A percentile compares a stretch with the other conserved stretches of the same genome.
These are phyloP conservation scores for Schizochytrium sp. DNA, from an alignment of 108 stramenopile genomes.

Conservation along the genomic window DNA sequence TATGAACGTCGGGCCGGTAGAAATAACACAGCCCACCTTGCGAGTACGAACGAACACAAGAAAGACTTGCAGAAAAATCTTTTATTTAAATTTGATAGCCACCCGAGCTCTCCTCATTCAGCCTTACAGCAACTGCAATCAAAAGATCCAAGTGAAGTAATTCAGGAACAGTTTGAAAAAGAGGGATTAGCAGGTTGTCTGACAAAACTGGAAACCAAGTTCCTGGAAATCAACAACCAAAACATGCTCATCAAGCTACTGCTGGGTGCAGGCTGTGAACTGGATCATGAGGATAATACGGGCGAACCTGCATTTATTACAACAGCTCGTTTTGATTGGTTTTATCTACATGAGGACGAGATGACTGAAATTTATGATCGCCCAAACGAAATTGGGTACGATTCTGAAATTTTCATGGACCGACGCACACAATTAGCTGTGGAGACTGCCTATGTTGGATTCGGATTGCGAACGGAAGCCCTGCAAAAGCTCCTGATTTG, in stretches of 20 bases:
- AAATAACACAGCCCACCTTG: no score
- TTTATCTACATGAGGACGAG: slow-evolving; percentile 42
- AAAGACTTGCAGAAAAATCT: no score
- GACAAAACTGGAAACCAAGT: slow-evolving; percentile 37
- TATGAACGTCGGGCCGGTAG: no score
- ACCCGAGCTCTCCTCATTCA: neutral
- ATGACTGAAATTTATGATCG: slow-evolving; percentile 58
- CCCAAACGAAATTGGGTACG: slow-evolving; percentile 54
- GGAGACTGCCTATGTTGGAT: slow-evolving; percentile 1
- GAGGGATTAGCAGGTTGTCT: neutral
- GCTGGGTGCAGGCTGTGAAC: slow-evolving; percentile 58
- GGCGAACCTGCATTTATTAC: slow-evolving; percentile 56
- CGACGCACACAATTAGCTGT: slow-evolving; percentile 46
- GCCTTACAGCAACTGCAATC: neutral
- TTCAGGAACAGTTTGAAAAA: no score
- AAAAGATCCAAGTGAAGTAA: no score
- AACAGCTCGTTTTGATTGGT: slow-evolving; percentile 43
- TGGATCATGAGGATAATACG: slow-evolving; percentile 54
- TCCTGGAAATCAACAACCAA: slow-evolving; percentile 60
- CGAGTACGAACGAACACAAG: no score
- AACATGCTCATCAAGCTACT: slow-evolving; percentile 52
- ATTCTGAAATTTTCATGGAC: slow-evolving; percentile 59
- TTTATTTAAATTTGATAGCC: slow-evolving; percentile 18
- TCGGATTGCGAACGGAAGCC: neutral
- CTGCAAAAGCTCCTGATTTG: neutral